These are phyloP conservation scores for Pythium dissotocum DNA, from an alignment of 352 stramenopile genomes.

Conservation along the genomic window DNA sequence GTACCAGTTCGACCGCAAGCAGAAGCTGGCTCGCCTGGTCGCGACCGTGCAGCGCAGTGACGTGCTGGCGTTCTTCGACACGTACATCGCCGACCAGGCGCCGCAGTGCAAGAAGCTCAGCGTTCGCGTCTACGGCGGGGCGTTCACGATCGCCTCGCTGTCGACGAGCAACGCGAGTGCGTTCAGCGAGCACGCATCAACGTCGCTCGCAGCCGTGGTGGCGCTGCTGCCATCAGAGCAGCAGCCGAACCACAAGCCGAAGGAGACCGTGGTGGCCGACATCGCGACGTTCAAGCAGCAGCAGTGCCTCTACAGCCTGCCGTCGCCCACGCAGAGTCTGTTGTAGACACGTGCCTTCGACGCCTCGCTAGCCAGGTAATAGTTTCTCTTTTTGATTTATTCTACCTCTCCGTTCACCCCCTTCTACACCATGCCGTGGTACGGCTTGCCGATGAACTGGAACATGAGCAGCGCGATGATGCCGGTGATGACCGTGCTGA, in stretches of 20 bases:
- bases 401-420: background rate
- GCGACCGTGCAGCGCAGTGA: conserved; percentile 44
- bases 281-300: conserved; percentile 21
- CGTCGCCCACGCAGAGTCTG: conserved; percentile 1
- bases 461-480: conserved; percentile 66
- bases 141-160: conserved; percentile 12
- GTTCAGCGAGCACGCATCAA: conserved; percentile 3
- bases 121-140: conserved; percentile 49
- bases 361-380: background rate
- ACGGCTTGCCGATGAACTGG: conserved; percentile 57
- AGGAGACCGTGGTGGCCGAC: conserved; percentile 14
- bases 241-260: background rate
- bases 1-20: conserved; percentile 69
- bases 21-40: conserved; percentile 43
- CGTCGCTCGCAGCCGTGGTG: conserved; percentile 10
- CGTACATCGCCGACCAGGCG: conserved; percentile 33
- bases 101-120: conserved; percentile 50
- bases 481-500: conserved; percentile 43
- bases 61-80: conserved; percentile 72
- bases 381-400: conserved; percentile 1
- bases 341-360: background rate
- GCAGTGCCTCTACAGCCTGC: conserved; percentile 22
- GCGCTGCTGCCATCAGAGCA: background rate
- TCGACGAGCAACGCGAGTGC: background rate
- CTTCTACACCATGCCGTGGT: conserved; percentile 36